Percentiles rank a stretch among this genome's conserved stretches.
Conservation (phyloP, 2,329 filamentous ascomycete species). For the Penicillium sp. region DNA sequence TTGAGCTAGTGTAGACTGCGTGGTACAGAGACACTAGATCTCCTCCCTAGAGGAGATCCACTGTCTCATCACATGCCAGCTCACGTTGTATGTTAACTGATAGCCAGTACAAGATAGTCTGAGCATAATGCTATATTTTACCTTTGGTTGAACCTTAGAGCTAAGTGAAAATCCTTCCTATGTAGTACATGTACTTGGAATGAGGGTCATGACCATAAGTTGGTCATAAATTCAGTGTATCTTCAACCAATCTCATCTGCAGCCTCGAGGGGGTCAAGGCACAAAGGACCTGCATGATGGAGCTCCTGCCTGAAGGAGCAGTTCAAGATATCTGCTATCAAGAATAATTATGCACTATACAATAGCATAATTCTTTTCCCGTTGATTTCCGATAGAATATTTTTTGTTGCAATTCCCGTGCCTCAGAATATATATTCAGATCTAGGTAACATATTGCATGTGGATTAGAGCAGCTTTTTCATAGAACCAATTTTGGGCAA, state of each 20-base stretch:
- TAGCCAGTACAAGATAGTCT: not conserved
- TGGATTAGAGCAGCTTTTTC: not conserved
- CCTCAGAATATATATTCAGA: not conserved
- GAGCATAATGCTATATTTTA: not conserved
- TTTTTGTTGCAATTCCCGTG: not conserved
- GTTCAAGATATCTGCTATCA: not conserved
- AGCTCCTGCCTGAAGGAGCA: slow-evolving; percentile 8
- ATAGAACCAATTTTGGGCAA: not conserved
- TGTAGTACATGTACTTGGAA: not conserved
- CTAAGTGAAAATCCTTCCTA: not conserved
- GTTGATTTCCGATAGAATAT: not conserved
- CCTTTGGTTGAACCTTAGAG: not conserved
- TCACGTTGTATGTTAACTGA: not conserved
- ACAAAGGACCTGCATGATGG: slow-evolving; percentile 2
- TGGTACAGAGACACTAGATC: not conserved
- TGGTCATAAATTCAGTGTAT: not conserved
- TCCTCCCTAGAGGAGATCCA: not conserved
- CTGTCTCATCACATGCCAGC: not conserved
- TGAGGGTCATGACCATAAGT: not conserved
- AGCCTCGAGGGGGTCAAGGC: slow-evolving; percentile 2
- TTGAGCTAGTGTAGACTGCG: not conserved
- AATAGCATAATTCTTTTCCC: not conserved
- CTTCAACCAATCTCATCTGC: slow-evolving; percentile 7
- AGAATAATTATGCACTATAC: not conserved
- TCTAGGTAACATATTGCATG: too few species aligned